A percentile compares a stretch with the other conserved stretches of the same genome.
Conservation (phyloP, 768 basidiomycete genomes). For the Pleurotus giganteus region DNA sequence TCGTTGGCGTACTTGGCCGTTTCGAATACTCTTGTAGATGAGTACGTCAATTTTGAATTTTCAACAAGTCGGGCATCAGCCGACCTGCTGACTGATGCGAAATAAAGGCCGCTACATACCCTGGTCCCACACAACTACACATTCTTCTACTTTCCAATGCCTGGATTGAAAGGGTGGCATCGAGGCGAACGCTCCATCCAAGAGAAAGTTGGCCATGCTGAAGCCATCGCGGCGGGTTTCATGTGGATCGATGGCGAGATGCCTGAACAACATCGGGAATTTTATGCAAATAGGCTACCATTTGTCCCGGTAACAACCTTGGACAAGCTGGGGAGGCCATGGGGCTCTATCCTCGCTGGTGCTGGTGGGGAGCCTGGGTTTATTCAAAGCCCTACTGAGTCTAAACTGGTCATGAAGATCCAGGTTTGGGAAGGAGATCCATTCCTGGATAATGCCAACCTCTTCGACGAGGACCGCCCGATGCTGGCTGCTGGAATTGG, state of each 20-base stretch:
- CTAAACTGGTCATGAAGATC: constrained; percentile 19
- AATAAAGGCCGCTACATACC: not conserved
- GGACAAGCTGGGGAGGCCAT: constrained; percentile 26
- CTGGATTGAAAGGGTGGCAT: constrained; percentile 20
- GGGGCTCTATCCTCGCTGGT: constrained; percentile 30
- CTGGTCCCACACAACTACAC: not conserved
- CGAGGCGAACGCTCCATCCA: constrained; percentile 27
- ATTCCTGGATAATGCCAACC: constrained; percentile 33
- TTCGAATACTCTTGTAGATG: no score
- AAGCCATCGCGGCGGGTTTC: constrained; percentile 20
- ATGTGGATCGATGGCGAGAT: constrained; percentile 21
- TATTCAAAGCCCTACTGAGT: constrained; percentile 23
- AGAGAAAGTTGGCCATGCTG: constrained; percentile 20
- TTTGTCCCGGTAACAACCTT: constrained; percentile 30
- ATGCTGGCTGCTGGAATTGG: constrained; percentile 56
- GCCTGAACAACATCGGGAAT: constrained; percentile 29
- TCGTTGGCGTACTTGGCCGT: not conserved
- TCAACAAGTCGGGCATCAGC: not conserved
- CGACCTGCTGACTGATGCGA: constrained; percentile 9
- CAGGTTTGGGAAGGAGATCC: constrained; percentile 44
- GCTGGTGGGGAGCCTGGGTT: constrained; percentile 22
- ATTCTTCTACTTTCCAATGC: not conserved
- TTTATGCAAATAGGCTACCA: constrained; percentile 26
- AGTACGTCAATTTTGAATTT: no score
- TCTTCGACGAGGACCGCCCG: constrained; percentile 16